phyloP scores from a whole-genome alignment of 1,284 basidiomycete species.

The Leccinum pachyderme region DNA sequence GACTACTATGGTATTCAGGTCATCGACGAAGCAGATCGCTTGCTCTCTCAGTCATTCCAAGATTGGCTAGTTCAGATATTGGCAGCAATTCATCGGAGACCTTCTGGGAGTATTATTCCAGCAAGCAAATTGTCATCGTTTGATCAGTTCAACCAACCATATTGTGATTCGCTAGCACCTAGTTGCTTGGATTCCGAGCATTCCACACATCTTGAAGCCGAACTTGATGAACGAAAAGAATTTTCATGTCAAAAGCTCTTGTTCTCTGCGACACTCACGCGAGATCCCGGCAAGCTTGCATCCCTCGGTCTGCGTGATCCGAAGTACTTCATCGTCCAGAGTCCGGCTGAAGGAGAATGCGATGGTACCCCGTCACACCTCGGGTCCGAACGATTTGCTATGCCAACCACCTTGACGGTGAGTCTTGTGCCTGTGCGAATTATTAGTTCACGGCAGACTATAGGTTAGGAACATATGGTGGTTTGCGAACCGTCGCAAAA shows the following conservation, averaged over 20 bases:
- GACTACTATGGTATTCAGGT: conserved; percentile 49
- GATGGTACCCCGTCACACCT: conserved; percentile 45
- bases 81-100: conserved; percentile 59
- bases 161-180: conserved; percentile 60
- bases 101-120: conserved; percentile 8
- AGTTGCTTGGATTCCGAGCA: conserved; percentile 49
- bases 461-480: conserved; percentile 79
- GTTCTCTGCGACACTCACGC: conserved; percentile 95
- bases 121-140: conserved; percentile 1
- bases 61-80: conserved; percentile 89
- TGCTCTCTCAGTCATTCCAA: conserved; percentile 94
- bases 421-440: conserved; percentile 14
- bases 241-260: conserved; percentile 91
- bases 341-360: conserved; percentile 39
- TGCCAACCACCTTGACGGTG: conserved; percentile 77
- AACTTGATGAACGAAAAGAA: conserved; percentile 53
- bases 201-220: conserved; percentile 41
- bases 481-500: conserved; percentile 81
- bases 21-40: conserved; percentile 96
- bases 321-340: conserved; percentile 86
- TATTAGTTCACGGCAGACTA: neutral
- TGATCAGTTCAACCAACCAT: conserved; percentile 16
- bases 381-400: conserved; percentile 75
- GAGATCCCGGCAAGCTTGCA: conserved; percentile 90
- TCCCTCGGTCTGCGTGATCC: conserved; percentile 79